Percentiles rank a stretch among this genome's conserved stretches.
These are phyloP conservation scores for Cocos nucifera DNA, from an alignment of 176 grass and related monocot species.

Conservation along the genomic window DNA sequence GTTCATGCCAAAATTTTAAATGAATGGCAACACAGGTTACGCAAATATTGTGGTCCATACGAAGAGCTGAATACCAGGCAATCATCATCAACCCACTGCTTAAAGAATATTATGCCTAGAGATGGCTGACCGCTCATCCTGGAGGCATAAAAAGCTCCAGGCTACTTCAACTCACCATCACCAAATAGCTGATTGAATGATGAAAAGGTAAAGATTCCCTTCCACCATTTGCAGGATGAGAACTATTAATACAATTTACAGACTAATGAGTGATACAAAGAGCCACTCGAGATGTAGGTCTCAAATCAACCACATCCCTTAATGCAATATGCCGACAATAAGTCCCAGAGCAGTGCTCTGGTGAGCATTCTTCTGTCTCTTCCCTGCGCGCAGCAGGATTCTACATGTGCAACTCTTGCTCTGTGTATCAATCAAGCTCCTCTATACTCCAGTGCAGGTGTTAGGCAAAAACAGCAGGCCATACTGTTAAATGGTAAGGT, in stretches of 20 bases:
- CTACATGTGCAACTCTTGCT: neutral
- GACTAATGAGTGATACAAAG: no score
- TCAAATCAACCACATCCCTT: neutral
- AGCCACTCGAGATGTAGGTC: neutral
- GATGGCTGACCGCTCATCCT: no score
- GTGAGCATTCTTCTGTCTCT: neutral
- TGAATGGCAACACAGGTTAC: no score
- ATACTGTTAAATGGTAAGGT: constrained; percentile 46
- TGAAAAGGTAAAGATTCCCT: neutral
- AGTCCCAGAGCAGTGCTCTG: no score
- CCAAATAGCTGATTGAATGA: constrained; percentile 3
- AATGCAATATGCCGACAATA: no score
- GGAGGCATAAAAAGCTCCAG: no score
- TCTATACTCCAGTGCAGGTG: constrained; percentile 14
- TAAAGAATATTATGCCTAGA: no score
- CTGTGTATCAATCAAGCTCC: neutral
- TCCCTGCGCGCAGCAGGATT: neutral
- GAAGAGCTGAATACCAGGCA: no score
- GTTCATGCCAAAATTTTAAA: no score
- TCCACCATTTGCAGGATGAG: neutral
- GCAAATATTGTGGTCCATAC: no score
- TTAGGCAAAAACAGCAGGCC: constrained; percentile 10
- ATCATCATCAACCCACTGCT: no score
- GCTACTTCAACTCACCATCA: no score
- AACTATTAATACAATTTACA: neutral